Evolutionary conservation across 1,139 yeast species (phyloP), one percentile per base, ranked within the genome.

Genomic region (Suhomyces anneliseae): DNA sequence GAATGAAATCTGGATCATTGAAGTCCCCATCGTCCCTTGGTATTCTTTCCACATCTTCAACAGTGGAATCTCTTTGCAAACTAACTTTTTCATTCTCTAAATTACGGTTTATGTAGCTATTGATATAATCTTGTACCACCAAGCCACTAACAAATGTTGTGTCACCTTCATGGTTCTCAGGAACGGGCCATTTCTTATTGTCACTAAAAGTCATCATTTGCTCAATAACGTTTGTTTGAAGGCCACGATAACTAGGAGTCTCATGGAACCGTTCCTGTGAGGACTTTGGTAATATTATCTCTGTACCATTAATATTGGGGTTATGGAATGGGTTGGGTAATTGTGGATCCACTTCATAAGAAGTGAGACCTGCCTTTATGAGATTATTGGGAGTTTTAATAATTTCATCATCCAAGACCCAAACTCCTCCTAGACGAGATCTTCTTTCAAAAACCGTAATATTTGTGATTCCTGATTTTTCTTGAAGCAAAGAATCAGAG

Each of bases 131-230:
- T 43, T 59, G 58, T 9, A 69, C 73, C 7, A 57, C 50, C 4
- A 50, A 50, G 4, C 73, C 68, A 35, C 57, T 62, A 4, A 66
- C 73, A 44, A 60, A 69, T 38, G 56, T 56, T 10, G 60, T 54
- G 2, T 60, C 58, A 15, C 63, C 60, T 12, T 64, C 61, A 15
- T 63, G 61, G 9, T 58, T 55, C 2, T 45, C 55, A 4, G 62
- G 58, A 40, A 45, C 53, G 45, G 38, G 59, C 77, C 78, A 75
- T 10, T 52, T 49, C 39, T 65, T 67, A 9, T 53, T 54, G 49
- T 74, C 79, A 46, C 76, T 69, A 43, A 57, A 76, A 0, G 80
- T 72, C 79, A 76, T 75, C 53, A 74, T 52, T n/a, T 61, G 63
- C 50, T 74, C 78, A 10, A 72, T 67, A 35, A 75, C 64, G 48